phyloP scores from a whole-genome alignment of 106 monocot genomes.

The Dendrobium huoshanense region DNA sequence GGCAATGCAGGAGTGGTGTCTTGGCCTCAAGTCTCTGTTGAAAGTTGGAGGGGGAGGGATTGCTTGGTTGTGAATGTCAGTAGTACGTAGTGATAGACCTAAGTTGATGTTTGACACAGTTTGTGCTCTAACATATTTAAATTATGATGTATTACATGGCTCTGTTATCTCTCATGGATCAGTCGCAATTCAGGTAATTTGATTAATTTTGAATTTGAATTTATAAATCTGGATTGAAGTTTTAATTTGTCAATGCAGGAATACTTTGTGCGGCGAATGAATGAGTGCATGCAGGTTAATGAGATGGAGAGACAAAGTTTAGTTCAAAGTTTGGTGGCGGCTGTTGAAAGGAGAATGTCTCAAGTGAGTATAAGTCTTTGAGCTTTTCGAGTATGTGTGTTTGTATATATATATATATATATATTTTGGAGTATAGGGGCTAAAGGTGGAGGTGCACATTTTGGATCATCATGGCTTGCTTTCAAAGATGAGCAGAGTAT shows the following conservation, averaged over 20 bases:
- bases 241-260: slow-evolving; percentile 11
- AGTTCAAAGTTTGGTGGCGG: slow-evolving; percentile 21
- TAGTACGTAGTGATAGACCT: slow-evolving; percentile 52
- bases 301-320: slow-evolving; percentile 21
- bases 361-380: slow-evolving; percentile 25
- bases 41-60: slow-evolving; percentile 53
- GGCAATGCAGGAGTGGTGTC: neutral
- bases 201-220: too few relatives aligned
- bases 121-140: slow-evolving; percentile 75
- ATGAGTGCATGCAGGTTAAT: slow-evolving; percentile 11
- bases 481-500: slow-evolving; percentile 19
- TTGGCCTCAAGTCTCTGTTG: neutral
- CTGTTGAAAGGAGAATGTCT: slow-evolving; percentile 32
- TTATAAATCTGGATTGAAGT: too few relatives aligned
- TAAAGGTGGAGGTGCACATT: slow-evolving; percentile 17
- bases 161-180: slow-evolving; percentile 40
- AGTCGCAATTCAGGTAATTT: slow-evolving; percentile 32
- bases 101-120: slow-evolving; percentile 78
- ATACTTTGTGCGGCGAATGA: slow-evolving; percentile 19
- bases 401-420: neutral
- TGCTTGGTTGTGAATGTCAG: slow-evolving; percentile 63
- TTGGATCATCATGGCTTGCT: slow-evolving; percentile 16
- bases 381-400: too few relatives aligned
- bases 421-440: slow-evolving; percentile 9
- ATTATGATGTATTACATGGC: slow-evolving; percentile 72